Evolutionary conservation across 345 rosid genomes (phyloP).

Genomic region (Pseudoturritis turrita): DNA sequence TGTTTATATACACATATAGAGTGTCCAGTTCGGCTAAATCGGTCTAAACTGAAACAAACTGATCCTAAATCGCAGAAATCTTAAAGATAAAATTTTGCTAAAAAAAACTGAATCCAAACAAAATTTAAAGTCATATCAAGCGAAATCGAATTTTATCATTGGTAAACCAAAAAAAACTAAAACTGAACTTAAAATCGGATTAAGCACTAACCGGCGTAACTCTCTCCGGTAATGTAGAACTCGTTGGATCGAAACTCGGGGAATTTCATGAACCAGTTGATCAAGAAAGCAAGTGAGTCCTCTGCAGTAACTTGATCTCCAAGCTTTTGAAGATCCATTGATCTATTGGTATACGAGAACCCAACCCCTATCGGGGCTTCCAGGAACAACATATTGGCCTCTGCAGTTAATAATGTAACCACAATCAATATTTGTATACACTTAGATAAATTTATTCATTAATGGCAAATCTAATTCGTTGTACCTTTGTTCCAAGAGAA

Average conservation of each 20-base stretch:
- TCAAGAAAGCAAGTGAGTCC: slow-evolving; percentile 55
- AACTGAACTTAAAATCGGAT: background rate
- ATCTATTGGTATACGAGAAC: slow-evolving; percentile 67
- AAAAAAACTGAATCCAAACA: background rate
- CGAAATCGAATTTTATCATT: background rate
- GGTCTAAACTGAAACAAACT: no score
- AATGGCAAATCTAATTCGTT: background rate
- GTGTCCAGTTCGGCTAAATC: background rate
- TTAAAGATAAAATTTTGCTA: background rate
- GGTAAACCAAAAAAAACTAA: background rate
- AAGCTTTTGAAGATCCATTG: slow-evolving; percentile 40
- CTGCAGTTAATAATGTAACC: slow-evolving; percentile 36
- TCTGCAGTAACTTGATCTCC: slow-evolving; percentile 53
- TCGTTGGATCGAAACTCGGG: slow-evolving; percentile 56
- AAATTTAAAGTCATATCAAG: background rate
- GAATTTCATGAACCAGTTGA: slow-evolving; percentile 64
- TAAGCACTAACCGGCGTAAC: slow-evolving; percentile 63
- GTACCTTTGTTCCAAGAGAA: slow-evolving; percentile 73
- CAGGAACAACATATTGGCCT: slow-evolving; percentile 69
- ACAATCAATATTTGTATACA: background rate
- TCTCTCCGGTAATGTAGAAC: slow-evolving; percentile 73
- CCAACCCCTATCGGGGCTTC: slow-evolving; percentile 89
- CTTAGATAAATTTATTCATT: background rate
- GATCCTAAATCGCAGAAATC: no score
- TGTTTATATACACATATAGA: no score